Base-by-base conservation (phyloP, 805 yeast genomes). In the Wickerhamomyces alni region DNA sequence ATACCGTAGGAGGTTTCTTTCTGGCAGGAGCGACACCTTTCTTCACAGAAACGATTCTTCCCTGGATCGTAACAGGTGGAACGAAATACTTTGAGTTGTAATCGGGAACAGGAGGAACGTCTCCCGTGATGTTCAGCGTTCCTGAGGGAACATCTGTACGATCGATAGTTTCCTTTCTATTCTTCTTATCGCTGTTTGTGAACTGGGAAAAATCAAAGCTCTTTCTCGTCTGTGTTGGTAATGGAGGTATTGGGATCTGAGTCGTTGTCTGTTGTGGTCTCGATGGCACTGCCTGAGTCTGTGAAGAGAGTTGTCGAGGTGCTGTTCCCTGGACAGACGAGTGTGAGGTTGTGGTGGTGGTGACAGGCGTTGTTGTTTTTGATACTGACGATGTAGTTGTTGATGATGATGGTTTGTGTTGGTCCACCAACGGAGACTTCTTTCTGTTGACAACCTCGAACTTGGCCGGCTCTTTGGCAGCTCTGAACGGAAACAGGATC, bases 11-110 rank as follows among this genome's bases (percentile, higher is more conserved):
- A 3, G 57, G 57, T 34, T 50, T 52, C n/a, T 52, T 42, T 32
- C 51, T 47, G 21, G 51, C 48, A 1, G 45, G 52, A 2, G 46
- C 37, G 2, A n/a, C n/a, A n/a, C 44, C 44, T 29, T 42, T 43
- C 5, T 46, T 44, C 42, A 53, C 17, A 1, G 58, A 51, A 16
- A 55, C 55, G 1, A 39, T 21, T 35, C 56, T 30, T 5, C 59
- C 58, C 22, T 55, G 49, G n/a, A 54, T 48, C 11, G 56, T 55
- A 11, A 51, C 50, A 8, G 57, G 57, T 3, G 58, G 59, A 0
- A 53, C 57, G 36, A 45, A 36, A 1, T 44, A 37, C 24, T 33
- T 41, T 4, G 52, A 38, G 35, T 52, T 53, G 35, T 51, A 54
- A 26, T 54, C 58, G 6, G 59, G 59, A 2, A 54, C 53, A 2